These are phyloP conservation scores for Irpex sp. DNA, from an alignment of 1,284 basidiomycete species.

Conservation along the genomic window DNA sequence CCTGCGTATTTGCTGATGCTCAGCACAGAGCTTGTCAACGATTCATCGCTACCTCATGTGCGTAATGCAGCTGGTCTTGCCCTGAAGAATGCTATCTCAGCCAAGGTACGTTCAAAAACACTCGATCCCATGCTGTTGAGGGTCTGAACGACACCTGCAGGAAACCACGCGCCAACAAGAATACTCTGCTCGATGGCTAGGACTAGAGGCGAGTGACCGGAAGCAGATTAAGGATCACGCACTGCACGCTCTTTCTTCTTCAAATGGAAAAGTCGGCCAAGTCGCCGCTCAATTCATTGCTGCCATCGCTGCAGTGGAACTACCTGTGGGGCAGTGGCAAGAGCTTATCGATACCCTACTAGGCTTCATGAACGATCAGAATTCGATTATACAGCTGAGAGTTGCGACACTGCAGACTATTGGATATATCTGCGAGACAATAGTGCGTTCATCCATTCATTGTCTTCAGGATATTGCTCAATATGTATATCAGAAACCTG, in stretches of 20 bases:
- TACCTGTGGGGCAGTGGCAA: conserved; percentile 86
- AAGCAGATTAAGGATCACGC: conserved; percentile 87
- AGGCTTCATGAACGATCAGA: conserved; percentile 78
- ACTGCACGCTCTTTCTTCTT: conserved; percentile 79
- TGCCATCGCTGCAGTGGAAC: conserved; percentile 91
- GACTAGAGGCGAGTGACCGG: conserved; percentile 66
- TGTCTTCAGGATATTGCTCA: neutral
- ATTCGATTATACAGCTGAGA: conserved; percentile 71
- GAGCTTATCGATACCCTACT: conserved; percentile 89
- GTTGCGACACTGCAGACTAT: conserved; percentile 93
- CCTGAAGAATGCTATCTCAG: conserved; percentile 93
- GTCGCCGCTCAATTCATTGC: conserved; percentile 93
- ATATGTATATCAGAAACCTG: conserved; percentile 67
- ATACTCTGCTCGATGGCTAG: conserved; percentile 79
- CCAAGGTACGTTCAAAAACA: conserved; percentile 63
- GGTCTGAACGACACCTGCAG: conserved; percentile 39
- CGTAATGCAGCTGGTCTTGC: conserved; percentile 95
- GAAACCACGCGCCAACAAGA: conserved; percentile 78
- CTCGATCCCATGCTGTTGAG: conserved; percentile 14
- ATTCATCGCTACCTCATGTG: conserved; percentile 69
- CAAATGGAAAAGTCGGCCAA: conserved; percentile 71
- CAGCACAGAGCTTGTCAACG: conserved; percentile 77
- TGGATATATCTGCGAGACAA: conserved; percentile 95
- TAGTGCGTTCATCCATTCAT: conserved; percentile 56
- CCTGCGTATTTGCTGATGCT: conserved; percentile 89